Conservation (phyloP, 306 rosid species). For the Dicorynia guianensis region DNA sequence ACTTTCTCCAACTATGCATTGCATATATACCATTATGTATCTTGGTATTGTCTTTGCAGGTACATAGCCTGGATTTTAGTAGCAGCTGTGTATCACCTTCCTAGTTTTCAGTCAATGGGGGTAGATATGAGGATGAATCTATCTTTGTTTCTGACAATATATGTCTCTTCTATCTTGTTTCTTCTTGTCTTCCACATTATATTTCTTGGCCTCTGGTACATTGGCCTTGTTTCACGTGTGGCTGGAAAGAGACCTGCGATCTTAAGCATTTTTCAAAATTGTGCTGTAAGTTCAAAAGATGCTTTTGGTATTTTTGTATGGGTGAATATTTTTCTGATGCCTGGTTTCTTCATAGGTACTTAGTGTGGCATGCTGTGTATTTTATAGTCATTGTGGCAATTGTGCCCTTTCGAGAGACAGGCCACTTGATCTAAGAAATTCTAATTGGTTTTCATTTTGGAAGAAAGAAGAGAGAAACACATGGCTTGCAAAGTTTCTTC, state of each 20-base stretch:
- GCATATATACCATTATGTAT: background rate
- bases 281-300: constrained; percentile 71
- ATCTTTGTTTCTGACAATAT: constrained; percentile 84
- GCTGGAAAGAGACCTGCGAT: constrained; percentile 95
- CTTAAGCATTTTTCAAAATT: constrained; percentile 85
- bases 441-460: constrained; percentile 77
- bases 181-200: constrained; percentile 86
- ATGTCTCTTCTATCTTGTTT: constrained; percentile 83
- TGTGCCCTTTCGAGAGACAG: constrained; percentile 76
- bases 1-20: constrained; percentile 15
- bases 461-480: constrained; percentile 82
- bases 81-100: constrained; percentile 98
- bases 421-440: constrained; percentile 57
- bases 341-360: constrained; percentile 69
- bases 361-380: constrained; percentile 98
- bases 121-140: constrained; percentile 97
- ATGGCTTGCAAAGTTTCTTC: constrained; percentile 82
- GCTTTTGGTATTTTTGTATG: constrained; percentile 20
- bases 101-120: constrained; percentile 97
- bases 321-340: constrained; percentile 42
- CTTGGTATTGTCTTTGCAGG: constrained; percentile 57
- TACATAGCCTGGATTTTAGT: constrained; percentile 91
- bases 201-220: constrained; percentile 91
- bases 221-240: constrained; percentile 96
- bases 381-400: constrained; percentile 97